Evolutionary conservation across 2,329 filamentous ascomycete genomes (phyloP), one percentile per base, ranked within the genome.

Genomic region (Botrytis elliptica): DNA sequence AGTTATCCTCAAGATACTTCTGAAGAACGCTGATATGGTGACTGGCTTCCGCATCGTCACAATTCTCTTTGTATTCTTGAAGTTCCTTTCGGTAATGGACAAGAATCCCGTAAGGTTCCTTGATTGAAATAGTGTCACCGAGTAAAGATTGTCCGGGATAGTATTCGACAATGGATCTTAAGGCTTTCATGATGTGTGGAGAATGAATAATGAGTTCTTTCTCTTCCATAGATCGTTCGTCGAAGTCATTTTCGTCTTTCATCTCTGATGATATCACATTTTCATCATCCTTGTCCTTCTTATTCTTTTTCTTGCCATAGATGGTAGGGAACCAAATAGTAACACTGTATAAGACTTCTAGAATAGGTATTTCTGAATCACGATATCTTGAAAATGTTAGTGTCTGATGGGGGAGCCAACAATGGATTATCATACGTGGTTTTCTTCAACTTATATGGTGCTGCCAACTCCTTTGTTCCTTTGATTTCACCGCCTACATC

Each of bases 81-180:
- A 78, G 68, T 52, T 79, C 77, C 42, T 77, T 72, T 38, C 77
- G 72, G 70, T 77, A 75, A 55, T 79, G 76, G 16, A 83, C 70
- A 78, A 84, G 64, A 75, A 85, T 40, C 81, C 83, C 10, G 75
- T 79, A 74, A 84, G 85, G 84, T 81, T 78, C 77, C 60, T 77
- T 75, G 36, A 78, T 72, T 3, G 75, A 72, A 25, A 78, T 77
- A 44, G 74, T 75, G 29, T 78, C 75, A 29, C 77, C 77, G 25
- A 74, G 70, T 12, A 78, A 74, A 10, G 71, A 74, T 70, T 77
- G 72, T 29, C 74, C 74, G 3, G 77, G 77, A 57, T 78, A 78
- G 66, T 78, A 78, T 55, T 74, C 71, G 20, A 78, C 77, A 29
- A 78, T 74, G 4, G 73, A 70, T 38, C 74, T 70, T 29, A 78